Conservation (phyloP, 371 early-diverging fungal species). For the Coemansia sp. region DNA sequence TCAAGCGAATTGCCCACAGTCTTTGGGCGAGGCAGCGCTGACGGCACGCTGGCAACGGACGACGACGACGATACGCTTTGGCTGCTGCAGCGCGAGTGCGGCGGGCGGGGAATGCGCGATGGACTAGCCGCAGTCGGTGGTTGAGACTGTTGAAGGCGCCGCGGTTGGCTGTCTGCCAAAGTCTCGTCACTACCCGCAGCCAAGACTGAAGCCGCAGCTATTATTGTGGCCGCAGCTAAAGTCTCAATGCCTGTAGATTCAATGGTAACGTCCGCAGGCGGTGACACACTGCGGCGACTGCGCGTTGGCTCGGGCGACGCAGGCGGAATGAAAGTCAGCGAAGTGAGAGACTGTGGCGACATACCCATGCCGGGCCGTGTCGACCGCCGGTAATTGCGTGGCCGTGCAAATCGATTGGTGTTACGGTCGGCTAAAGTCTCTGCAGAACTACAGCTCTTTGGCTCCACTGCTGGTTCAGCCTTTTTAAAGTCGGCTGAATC, state of each 20-base stretch:
- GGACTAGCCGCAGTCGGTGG: background rate
- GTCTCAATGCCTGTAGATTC: background rate
- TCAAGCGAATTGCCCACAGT: too few relatives aligned
- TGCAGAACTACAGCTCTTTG: background rate
- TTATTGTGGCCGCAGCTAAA: background rate
- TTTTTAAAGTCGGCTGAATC: background rate
- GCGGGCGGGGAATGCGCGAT: conserved; percentile 22
- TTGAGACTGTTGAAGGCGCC: conserved; percentile 3
- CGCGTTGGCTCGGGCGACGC: background rate
- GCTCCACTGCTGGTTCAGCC: background rate
- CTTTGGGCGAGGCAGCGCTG: background rate
- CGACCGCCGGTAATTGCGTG: conserved; percentile 19
- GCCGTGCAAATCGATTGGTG: background rate
- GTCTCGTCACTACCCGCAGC: background rate
- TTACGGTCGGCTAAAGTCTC: background rate
- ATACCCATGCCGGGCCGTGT: conserved; percentile 9
- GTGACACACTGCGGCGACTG: background rate
- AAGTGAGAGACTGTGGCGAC: conserved; percentile 1
- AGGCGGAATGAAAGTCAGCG: conserved; percentile 15
- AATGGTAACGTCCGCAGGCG: background rate
- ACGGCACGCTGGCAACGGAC: conserved; percentile 9
- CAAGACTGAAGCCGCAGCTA: too few relatives aligned
- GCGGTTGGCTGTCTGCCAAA: conserved; percentile 5
- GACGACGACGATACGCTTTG: conserved; percentile 5
- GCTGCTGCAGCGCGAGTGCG: background rate